Evolutionary conservation across 768 basidiomycete species (phyloP), one percentile per base, ranked within the genome.

Genomic region (Pisolithus microcarpus): DNA sequence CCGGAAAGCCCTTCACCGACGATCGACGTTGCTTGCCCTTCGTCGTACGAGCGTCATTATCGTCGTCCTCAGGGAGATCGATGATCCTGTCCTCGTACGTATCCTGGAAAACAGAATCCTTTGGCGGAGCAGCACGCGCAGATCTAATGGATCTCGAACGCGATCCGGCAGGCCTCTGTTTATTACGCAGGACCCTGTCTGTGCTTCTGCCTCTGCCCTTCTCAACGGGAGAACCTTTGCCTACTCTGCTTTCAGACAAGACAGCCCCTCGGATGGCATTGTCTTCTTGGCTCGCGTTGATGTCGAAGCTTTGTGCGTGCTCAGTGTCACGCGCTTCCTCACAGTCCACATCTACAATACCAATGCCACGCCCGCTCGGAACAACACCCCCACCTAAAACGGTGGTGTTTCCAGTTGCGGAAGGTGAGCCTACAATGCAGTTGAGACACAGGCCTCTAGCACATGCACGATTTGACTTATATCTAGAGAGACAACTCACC

Each of bases 341-440:
- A 4, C 38, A 39, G 5, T 62, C 57, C 9, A 60, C 13, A n/a
- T 63, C 55, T 8, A 65, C 52, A 7, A 7, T 44, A 3, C 62
- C 65, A 4, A 66, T 31, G 26, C 68, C 55, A 38, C 63, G 60
- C 52, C 65, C 65, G 34, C 65, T 61, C 30, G 59, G 60, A 52
- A 71, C 44, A 54, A 62, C 62, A 56, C 66, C 42, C 26, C 67
- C 55, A 24, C 52, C 54, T 42, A 51, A n/a, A 8, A n/a, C 30
- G 19, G 24, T 34, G 13, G 7, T 21, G 46, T 9, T 5, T 43
- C 49, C 26, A n/a, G 46, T 53, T 16, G 51, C 18, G 16, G 36
- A 42, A 38, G 46, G 18, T 37, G 57, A 52, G 15, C 26, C 43
- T 44, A n/a, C 39, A 13, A 11, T 10, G 39, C 48, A 46, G n/a